Base-by-base conservation (phyloP, 192 early-diverging fungal genomes). In the Coemansia biformis region DNA sequence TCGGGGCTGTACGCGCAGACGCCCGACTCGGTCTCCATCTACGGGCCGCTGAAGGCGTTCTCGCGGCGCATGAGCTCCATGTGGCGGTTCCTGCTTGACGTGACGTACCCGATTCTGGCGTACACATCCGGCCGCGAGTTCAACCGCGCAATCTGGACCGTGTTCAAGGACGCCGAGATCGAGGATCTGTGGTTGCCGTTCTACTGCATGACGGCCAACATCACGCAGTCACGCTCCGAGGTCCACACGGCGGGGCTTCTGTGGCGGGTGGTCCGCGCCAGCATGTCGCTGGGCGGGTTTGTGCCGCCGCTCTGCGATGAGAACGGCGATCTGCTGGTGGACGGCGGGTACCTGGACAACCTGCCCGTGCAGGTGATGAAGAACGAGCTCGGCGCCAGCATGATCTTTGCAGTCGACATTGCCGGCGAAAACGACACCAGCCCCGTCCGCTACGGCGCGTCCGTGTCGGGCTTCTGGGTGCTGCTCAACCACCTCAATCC, bases 121-220 rank as follows among this genome's bases (percentile, higher is more conserved):
- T 86, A 91, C 76, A 89, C 91, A 34, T 90, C 91, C 8, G 92
- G 90, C 33, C 89, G 93, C 66, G 91, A 91, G 57, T 93, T 99
- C 66, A 99, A 99, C 65, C 82, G 96, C 12, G 85, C 81, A 22
- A 84, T 98, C 40, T 97, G 91, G 91, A 99, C 95, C 64, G 87
- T 88, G 42, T 92, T 99, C 51, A 76, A 69, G 11, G 90, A 98
- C 42, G 85, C 86, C 5, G 87, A 90, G 45, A 96, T 99, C 43
- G 94, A 99, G 74, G 96, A 99, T 45, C 83, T 92, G 63, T 99
- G 96, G 96, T 62, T 99, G 19, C 86, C 93, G 0, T 99, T 91
- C 51, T 99, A 88, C 78, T 85, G 85, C 47, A 85, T 92, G 35
- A 93, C 91, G 0, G 91, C 93, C 28, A 99, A 99, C 66, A 94